Evolutionary conservation across 2,329 filamentous ascomycete genomes (phyloP).

Genomic region (Capronia coronata): DNA sequence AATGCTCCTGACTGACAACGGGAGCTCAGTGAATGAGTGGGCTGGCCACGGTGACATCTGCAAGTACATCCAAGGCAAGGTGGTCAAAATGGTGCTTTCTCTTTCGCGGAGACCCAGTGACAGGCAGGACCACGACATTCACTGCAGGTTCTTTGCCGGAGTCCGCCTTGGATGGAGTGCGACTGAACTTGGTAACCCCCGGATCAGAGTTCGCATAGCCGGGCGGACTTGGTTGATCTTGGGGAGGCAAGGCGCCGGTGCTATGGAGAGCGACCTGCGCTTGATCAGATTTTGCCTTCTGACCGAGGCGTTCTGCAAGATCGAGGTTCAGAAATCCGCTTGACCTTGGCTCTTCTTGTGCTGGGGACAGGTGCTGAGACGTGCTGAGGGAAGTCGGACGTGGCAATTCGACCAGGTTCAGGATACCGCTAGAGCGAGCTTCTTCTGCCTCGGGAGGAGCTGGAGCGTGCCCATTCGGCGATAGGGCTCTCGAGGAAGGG

Average conservation of each 20-base stretch:
- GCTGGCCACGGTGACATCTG: constrained; percentile 26
- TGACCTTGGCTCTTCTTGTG: constrained; percentile 26
- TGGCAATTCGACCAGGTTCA: constrained; percentile 24
- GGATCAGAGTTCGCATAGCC: constrained; percentile 13
- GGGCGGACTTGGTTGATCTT: constrained; percentile 20
- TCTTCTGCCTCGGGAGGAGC: constrained; percentile 14
- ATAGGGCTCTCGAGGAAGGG: constrained; percentile 24
- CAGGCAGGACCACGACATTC: constrained; percentile 19
- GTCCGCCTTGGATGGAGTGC: constrained; percentile 12
- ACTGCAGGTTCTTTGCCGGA: constrained; percentile 11
- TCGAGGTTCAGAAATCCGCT: constrained; percentile 27
- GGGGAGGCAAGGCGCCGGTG: constrained; percentile 15
- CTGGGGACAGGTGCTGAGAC: constrained; percentile 16
- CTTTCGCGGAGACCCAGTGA: constrained; percentile 22
- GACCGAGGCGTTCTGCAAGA: constrained; percentile 18
- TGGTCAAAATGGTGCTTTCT: constrained; percentile 24
- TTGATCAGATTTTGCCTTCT: constrained; percentile 11
- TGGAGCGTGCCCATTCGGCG: constrained; percentile 15
- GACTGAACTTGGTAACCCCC: constrained; percentile 7
- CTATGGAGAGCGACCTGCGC: constrained; percentile 11
- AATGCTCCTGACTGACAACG: constrained; percentile 12
- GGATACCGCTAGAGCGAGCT: constrained; percentile 27
- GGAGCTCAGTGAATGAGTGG: constrained; percentile 22
- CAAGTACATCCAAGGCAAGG: constrained; percentile 27
- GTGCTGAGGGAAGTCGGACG: constrained; percentile 8